These are phyloP conservation scores for Leishmania braziliensis DNA, from an alignment of 208 protist genomes.

Conservation along the genomic window DNA sequence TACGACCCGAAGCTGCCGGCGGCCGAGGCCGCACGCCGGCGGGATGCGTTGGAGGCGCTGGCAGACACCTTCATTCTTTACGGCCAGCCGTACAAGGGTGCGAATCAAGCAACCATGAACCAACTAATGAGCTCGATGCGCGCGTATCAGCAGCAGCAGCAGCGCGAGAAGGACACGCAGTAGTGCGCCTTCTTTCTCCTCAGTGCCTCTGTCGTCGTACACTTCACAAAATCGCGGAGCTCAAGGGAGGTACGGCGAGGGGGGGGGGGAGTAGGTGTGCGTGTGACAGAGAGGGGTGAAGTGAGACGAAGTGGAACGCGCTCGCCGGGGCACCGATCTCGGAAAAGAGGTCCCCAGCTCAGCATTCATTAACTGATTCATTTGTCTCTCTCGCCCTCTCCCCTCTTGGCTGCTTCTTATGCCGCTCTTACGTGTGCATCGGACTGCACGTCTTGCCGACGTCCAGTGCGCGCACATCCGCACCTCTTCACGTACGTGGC, in stretches of 20 bases:
- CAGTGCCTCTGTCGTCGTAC: background rate
- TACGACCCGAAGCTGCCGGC: constrained; percentile 47
- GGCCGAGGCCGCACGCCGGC: constrained; percentile 39
- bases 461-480: background rate
- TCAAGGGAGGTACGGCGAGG: background rate
- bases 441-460: background rate
- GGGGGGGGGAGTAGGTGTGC: background rate
- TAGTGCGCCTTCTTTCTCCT: background rate
- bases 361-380: background rate
- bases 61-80: constrained; percentile 62
- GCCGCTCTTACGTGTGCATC: background rate
- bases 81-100: constrained; percentile 78
- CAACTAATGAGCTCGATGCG: constrained; percentile 78
- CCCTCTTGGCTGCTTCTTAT: background rate
- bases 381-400: background rate
- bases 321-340: background rate
- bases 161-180: constrained; percentile 45
- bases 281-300: background rate
- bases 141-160: constrained; percentile 69
- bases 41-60: constrained; percentile 59
- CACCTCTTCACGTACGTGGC: background rate
- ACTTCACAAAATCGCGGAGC: background rate
- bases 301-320: background rate
- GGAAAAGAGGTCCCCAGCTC: background rate
- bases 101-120: constrained; percentile 77